Conservation (phyloP, 2,329 filamentous ascomycete genomes). For the Aspergillus pseudoglaucus region DNA sequence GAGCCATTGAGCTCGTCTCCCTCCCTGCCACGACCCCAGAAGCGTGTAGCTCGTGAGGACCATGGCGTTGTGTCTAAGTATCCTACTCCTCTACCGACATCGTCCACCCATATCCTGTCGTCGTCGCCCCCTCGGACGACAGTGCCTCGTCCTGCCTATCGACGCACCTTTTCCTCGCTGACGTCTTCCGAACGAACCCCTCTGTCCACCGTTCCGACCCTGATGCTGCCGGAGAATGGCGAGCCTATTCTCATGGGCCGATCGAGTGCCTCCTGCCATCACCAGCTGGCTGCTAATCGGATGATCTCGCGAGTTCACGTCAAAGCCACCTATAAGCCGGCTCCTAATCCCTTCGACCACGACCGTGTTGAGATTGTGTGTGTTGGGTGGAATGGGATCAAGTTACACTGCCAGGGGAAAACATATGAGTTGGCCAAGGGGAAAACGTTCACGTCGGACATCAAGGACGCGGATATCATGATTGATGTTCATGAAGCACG, state of each 20-base stretch:
- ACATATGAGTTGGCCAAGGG: constrained; percentile 82
- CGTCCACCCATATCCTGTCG: constrained; percentile 82
- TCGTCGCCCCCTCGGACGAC: constrained; percentile 66
- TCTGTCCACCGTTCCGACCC: constrained; percentile 71
- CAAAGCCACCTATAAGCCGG: constrained; percentile 73
- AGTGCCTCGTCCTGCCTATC: constrained; percentile 47
- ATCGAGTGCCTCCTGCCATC: constrained; percentile 91
- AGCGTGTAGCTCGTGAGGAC: constrained; percentile 41
- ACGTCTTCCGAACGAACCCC: constrained; percentile 67
- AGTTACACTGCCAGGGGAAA: constrained; percentile 82
- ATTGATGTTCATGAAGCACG: constrained; percentile 89
- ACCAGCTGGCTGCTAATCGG: constrained; percentile 85
- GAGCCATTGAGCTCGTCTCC: constrained; percentile 45
- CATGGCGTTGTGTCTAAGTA: constrained; percentile 55
- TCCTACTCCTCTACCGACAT: constrained; percentile 89
- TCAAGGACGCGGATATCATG: constrained; percentile 84
- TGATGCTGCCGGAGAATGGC: constrained; percentile 74
- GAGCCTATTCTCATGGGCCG: constrained; percentile 81
- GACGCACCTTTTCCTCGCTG: constrained; percentile 52
- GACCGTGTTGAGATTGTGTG: constrained; percentile 84
- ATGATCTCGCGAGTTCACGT: constrained; percentile 91
- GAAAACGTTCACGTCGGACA: constrained; percentile 84
- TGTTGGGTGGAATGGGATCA: constrained; percentile 91
- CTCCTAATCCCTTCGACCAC: constrained; percentile 59
- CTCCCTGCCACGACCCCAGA: constrained; percentile 41